phyloP scores from a whole-genome alignment of 352 stramenopile species.

The Pythium dissimile region DNA sequence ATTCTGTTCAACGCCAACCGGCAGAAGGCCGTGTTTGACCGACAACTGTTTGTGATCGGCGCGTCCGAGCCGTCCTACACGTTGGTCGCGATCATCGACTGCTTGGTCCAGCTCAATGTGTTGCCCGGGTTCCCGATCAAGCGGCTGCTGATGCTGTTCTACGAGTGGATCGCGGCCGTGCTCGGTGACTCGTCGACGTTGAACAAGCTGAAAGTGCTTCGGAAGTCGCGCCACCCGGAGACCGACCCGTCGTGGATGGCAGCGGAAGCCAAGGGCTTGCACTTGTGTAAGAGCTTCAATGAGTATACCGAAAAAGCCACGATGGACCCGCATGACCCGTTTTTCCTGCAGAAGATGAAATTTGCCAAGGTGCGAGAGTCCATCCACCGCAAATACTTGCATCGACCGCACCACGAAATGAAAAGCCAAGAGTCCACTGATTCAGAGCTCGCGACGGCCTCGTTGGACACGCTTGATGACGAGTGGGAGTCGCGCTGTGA shows the following conservation, averaged over 20 bases:
- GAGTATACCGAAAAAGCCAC: constrained; percentile 45
- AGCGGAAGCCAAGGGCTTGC: constrained; percentile 42
- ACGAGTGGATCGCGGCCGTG: constrained; percentile 62
- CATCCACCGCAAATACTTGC: constrained; percentile 76
- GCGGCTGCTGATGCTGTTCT: constrained; percentile 64
- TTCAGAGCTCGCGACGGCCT: constrained; percentile 36
- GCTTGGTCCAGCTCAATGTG: constrained; percentile 62
- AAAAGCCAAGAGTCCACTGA: constrained; percentile 41
- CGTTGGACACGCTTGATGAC: constrained; percentile 53
- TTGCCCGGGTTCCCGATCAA: constrained; percentile 79
- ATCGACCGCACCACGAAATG: constrained; percentile 60
- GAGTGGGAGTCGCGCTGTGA: constrained; percentile 74
- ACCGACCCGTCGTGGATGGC: constrained; percentile 42
- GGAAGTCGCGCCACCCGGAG: constrained; percentile 32
- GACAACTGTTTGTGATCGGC: constrained; percentile 65
- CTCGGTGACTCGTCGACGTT: constrained; percentile 53
- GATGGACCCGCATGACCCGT: constrained; percentile 60
- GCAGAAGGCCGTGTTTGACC: constrained; percentile 61
- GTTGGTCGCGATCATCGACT: constrained; percentile 71
- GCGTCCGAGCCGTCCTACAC: constrained; percentile 50
- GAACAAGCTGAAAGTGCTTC: constrained; percentile 46
- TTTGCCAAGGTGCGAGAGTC: constrained; percentile 54
- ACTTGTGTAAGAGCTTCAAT: constrained; percentile 71
- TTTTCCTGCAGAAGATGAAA: constrained; percentile 71
- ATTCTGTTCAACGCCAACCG: constrained; percentile 73